A percentile compares a stretch with the other conserved stretches of the same genome.
phyloP scores from a whole-genome alignment of 2,329 filamentous ascomycete genomes.

The Claviceps digitariae region DNA sequence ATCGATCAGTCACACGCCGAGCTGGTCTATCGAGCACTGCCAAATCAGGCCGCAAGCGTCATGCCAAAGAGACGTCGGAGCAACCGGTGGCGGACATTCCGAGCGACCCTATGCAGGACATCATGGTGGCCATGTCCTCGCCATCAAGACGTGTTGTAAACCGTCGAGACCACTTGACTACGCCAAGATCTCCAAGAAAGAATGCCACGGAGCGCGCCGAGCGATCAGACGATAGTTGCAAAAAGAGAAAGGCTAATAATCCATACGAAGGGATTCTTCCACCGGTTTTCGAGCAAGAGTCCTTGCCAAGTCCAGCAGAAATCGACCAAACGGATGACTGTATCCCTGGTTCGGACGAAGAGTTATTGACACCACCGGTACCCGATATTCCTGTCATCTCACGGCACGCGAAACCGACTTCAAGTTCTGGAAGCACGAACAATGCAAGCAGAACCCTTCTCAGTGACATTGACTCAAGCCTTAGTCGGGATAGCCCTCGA shows the following conservation, averaged over 20 bases:
- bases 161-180: slow-evolving; percentile 3
- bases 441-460: background rate
- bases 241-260: slow-evolving; percentile 9
- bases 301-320: background rate
- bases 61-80: slow-evolving; percentile 7
- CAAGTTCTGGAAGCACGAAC: background rate
- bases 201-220: slow-evolving; percentile 7
- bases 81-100: background rate
- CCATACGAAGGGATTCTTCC: slow-evolving; percentile 3
- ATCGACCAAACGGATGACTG: slow-evolving; percentile 15
- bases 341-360: slow-evolving; percentile 45
- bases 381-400: slow-evolving; percentile 7
- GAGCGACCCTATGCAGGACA: slow-evolving; percentile 7
- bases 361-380: slow-evolving; percentile 27
- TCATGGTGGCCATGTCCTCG: slow-evolving; percentile 12
- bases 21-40: slow-evolving; percentile 9
- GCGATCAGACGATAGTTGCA: slow-evolving; percentile 3
- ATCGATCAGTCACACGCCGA: slow-evolving; percentile 11
- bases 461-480: slow-evolving; percentile 1
- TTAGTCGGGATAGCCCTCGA: slow-evolving; percentile 1
- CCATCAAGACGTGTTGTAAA: slow-evolving; percentile 12
- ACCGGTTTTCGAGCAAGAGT: slow-evolving; percentile 6
- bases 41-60: slow-evolving; percentile 9
- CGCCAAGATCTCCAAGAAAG: slow-evolving; percentile 4
- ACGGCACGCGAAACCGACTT: background rate